Base-by-base conservation (phyloP, 2,329 filamentous ascomycete genomes). In the Fusarium sp. region DNA sequence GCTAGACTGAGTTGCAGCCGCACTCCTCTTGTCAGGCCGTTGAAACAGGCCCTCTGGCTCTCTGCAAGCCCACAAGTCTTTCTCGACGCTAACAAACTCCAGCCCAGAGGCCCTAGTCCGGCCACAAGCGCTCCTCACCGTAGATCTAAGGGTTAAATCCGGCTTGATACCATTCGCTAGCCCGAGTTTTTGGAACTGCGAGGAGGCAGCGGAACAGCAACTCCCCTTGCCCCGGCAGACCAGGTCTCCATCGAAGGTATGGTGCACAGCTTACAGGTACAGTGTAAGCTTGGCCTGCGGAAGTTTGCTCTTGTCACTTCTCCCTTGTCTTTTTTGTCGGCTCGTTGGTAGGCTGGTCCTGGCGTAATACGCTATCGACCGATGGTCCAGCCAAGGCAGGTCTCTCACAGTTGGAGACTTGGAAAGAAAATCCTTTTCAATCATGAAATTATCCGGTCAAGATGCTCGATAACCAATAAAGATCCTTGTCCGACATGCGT, bases 81-180 rank as follows among this genome's bases (percentile, higher is more conserved):
- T 49, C 35, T 62, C 24, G 23, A 47, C 61, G 43, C 57, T 67
- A 63, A 58, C 26, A 37, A 39, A 43, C 54, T 58, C 41, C 48
- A 58, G 48, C 29, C 60, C 55, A 70, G 23, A 50, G 66, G 68
- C 66, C 66, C 66, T 70, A 63, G 62, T 46, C 57, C 67, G 67
- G 67, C 63, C 53, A 69, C 67, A 63, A 68, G 61, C 57, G 48
- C 54, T 63, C 23, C 48, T 69, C 66, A 70, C 67, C 66, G 66
- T 52, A 63, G 67, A 69, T 69, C 67, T 70, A 70, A 41, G 57
- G 57, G 62, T 70, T 70, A 70, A 69, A 70, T 44, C 67, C 66
- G 67, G 39, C 31, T 38, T 57, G 48, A 55, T 70, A 24, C 66
- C 41, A 69, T 69, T 69, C 62, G 67, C 66, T 69, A 70, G 67